Evolutionary conservation across 179 eudicot genomes (phyloP), one percentile per base, ranked within the genome.

Genomic region (Actinidia polygama): DNA sequence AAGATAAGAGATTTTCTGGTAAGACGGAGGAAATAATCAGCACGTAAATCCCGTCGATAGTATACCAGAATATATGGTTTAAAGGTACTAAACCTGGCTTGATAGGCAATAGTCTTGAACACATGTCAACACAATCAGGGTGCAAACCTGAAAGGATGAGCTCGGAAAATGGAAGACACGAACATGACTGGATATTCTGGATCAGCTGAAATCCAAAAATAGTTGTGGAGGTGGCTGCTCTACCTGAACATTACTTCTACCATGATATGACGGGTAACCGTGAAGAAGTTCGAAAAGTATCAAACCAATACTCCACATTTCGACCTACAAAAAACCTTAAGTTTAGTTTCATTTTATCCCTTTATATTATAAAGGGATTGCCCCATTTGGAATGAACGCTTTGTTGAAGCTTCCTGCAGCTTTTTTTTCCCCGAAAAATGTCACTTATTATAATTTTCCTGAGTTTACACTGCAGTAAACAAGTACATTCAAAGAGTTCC

Each of bases 231-330:
- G 54, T 51, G 73, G 10, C 73, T 63, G 10, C 7, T 68, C 15
- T 85, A 89, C 91, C 91, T 91, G 89, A 77, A 89, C 93, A 86
- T 84, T 87, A 69, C 81, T 91, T 80, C 93, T 62, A 71, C 93
- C 92, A 75, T 24, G 73, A 53, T 84, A 91, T 63, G 92, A 92
- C 18, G 90, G 92, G 54, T 84, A 84, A 6, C 93, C 93, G 47
- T 89, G 88, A 61, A 91, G 88, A 79, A 91, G 92, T 80, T 91
- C 93, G 63, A 89, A 89, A 84, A 89, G 83, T 78, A 91, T 91
- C 40, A 86, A 89, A 64, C 92, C 92, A 67, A 84, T 55, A 69
- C 93, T 89, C 92, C 92, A 91, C 91, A 91, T 87, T 80, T 91
- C 93, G 77, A 88, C 92, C 93, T 91, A 83, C 54, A 55, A 68